Percentiles rank a stretch among this genome's conserved stretches.
Evolutionary conservation across 352 stramenopile genomes (phyloP).

Genomic region (Pythium chondricola): DNA sequence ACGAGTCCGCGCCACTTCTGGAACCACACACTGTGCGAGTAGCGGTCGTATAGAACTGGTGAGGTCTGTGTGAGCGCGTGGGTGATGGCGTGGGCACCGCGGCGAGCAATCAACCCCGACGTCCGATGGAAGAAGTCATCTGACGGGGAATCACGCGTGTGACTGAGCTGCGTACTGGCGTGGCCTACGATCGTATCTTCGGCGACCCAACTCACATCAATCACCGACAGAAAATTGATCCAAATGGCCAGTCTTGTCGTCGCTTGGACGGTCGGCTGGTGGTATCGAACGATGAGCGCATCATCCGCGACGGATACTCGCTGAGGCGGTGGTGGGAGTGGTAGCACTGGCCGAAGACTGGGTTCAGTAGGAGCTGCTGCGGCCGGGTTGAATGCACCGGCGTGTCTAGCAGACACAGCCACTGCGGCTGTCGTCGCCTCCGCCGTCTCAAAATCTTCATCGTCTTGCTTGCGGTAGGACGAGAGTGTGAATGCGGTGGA

Average conservation of each 20-base stretch:
- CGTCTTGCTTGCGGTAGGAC: constrained; percentile 30
- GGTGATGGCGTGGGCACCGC: no score
- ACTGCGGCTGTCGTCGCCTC: no score
- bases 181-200: constrained; percentile 12
- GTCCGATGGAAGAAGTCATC: no score
- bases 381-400: no score
- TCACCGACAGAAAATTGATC: constrained; percentile 14
- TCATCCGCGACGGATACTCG: neutral
- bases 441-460: constrained; percentile 19
- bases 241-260: constrained; percentile 19
- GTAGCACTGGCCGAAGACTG: no score
- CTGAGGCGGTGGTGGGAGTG: neutral
- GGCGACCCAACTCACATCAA: constrained; percentile 18
- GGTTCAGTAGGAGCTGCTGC: neutral
- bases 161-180: no score
- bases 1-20: constrained; percentile 13
- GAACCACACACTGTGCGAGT: constrained; percentile 9
- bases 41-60: neutral
- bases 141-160: constrained; percentile 6
- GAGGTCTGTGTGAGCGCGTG: neutral
- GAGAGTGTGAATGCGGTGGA: constrained; percentile 35
- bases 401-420: no score
- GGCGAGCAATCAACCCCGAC: no score
- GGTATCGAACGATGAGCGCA: constrained; percentile 13
- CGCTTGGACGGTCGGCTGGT: constrained; percentile 7